Percentiles rank a stretch among this genome's conserved stretches.
These are phyloP conservation scores for Sisymbrium altissimum DNA, from an alignment of 345 rosid species.

Conservation along the genomic window DNA sequence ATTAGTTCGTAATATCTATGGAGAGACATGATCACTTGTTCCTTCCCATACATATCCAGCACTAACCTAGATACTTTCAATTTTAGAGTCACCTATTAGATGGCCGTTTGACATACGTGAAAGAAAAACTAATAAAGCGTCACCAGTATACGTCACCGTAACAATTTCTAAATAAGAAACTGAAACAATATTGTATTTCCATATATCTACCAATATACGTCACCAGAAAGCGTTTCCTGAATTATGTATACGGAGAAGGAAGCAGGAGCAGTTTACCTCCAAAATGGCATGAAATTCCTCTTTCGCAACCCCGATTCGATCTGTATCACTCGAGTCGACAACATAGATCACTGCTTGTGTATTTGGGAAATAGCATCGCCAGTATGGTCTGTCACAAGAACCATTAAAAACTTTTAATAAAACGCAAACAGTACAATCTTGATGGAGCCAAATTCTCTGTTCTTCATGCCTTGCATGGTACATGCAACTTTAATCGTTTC, in stretches of 20 bases:
- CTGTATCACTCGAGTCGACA: conserved; percentile 60
- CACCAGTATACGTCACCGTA: too few species aligned
- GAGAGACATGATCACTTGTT: neutral
- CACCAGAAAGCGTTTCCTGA: neutral
- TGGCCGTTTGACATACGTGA: neutral
- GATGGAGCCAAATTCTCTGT: neutral
- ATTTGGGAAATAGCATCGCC: conserved; percentile 70
- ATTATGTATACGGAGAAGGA: neutral
- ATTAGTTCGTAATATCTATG: neutral
- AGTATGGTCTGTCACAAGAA: conserved; percentile 51
- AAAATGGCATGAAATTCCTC: conserved; percentile 62
- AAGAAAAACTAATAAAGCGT: neutral
- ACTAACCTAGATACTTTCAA: neutral
- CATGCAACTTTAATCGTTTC: neutral
- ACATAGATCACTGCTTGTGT: conserved; percentile 49
- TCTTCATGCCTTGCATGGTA: neutral
- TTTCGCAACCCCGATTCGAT: conserved; percentile 49
- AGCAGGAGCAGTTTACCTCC: conserved; percentile 38
- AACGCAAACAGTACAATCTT: neutral
- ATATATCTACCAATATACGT: neutral
- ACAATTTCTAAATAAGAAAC: neutral
- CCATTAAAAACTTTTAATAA: neutral
- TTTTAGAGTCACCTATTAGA: neutral
- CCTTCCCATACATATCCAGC: neutral
- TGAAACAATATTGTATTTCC: neutral